Evolutionary conservation across 129 eudicot genomes (phyloP).

Genomic region (Tagetes patula): DNA sequence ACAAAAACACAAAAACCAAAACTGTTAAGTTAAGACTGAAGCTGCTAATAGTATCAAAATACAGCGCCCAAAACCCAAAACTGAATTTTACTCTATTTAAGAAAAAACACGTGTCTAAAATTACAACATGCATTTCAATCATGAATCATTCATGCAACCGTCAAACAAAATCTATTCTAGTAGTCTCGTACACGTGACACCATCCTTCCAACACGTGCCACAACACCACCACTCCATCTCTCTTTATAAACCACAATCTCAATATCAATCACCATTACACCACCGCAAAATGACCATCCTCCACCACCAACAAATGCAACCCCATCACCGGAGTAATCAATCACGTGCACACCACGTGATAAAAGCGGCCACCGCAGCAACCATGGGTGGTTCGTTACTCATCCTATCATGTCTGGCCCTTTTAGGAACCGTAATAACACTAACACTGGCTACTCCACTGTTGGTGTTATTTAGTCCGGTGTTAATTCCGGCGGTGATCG

Average conservation of each 20-base stretch:
- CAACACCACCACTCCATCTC: conserved; percentile 18
- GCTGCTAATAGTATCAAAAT: no score
- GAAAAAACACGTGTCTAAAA: no score
- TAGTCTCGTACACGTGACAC: conserved; percentile 41
- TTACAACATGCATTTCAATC: no score
- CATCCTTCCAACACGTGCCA: conserved; percentile 36
- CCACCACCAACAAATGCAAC: conserved; percentile 20
- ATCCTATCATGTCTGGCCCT: conserved; percentile 54
- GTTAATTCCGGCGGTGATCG: conserved; percentile 50
- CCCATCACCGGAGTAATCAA: background rate
- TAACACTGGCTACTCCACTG: conserved; percentile 57
- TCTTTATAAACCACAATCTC: conserved; percentile 17
- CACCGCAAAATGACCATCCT: conserved; percentile 31
- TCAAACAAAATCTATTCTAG: no score
- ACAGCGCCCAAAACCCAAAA: no score
- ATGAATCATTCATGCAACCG: no score
- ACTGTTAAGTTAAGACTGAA: no score
- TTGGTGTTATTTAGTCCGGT: conserved; percentile 68
- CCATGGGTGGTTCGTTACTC: conserved; percentile 67
- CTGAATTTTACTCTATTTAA: no score
- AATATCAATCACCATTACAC: background rate
- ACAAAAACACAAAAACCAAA: no score
- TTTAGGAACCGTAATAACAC: conserved; percentile 61
- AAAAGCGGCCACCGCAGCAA: conserved; percentile 60
- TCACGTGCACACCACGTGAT: conserved; percentile 34